Percentiles rank a stretch among this genome's conserved stretches.
Evolutionary conservation across 345 rosid genomes (phyloP).

Genomic region (Psidium friedrichsthalianum): DNA sequence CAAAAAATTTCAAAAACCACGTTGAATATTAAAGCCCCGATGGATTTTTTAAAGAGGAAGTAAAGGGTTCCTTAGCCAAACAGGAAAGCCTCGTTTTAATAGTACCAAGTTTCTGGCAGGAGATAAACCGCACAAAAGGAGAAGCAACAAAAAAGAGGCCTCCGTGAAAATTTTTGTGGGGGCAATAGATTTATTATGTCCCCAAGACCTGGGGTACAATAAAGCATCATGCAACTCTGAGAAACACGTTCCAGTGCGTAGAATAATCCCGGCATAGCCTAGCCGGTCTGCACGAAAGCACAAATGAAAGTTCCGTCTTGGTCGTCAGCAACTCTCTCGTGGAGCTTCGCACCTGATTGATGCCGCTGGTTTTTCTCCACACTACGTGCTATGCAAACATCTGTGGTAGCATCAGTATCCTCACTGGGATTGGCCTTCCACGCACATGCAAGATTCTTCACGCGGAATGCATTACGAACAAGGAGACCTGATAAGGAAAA

Average conservation of each 20-base stretch:
- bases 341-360: not conserved
- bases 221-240: not conserved
- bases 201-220: not conserved
- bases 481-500: not conserved
- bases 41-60: too few relatives aligned
- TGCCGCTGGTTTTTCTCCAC: not conserved
- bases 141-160: too few relatives aligned
- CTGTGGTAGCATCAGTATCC: not conserved
- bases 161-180: too few relatives aligned
- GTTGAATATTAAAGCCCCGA: too few relatives aligned
- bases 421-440: not conserved
- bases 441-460: not conserved
- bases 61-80: too few relatives aligned
- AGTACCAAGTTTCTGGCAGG: too few relatives aligned
- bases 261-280: not conserved
- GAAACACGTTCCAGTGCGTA: not conserved
- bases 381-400: not conserved
- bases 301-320: not conserved
- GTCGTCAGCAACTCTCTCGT: not conserved
- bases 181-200: too few relatives aligned
- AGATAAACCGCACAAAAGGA: too few relatives aligned
- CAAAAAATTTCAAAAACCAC: too few relatives aligned
- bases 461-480: not conserved
- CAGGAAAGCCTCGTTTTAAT: too few relatives aligned
- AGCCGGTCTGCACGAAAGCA: not conserved